A percentile compares a stretch with the other conserved stretches of the same genome.
Conservation (phyloP, 2,329 filamentous ascomycete genomes). For the Raffaelea albimanens region DNA sequence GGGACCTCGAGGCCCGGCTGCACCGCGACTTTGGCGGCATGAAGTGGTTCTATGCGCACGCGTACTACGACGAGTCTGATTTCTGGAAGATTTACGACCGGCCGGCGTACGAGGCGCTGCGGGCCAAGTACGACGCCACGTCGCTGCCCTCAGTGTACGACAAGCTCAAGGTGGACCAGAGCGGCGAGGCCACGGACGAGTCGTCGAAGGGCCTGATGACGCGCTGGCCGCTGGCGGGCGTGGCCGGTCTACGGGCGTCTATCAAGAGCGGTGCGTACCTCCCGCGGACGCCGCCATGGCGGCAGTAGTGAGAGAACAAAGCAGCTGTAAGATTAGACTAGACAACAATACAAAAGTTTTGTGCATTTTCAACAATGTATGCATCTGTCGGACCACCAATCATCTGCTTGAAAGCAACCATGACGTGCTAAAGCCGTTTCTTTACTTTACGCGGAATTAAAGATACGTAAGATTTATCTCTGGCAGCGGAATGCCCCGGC, state of each 20-base stretch:
- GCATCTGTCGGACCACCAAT: too few relatives aligned
- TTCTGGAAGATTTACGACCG: constrained; percentile 59
- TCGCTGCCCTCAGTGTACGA: constrained; percentile 60
- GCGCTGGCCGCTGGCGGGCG: constrained; percentile 46
- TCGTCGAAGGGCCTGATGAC: constrained; percentile 18
- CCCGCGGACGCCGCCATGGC: constrained; percentile 25
- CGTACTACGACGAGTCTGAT: constrained; percentile 66
- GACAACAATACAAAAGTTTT: too few relatives aligned
- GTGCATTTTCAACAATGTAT: too few relatives aligned
- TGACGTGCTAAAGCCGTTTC: too few relatives aligned
- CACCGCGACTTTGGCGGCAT: constrained; percentile 56
- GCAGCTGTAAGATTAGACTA: too few relatives aligned
- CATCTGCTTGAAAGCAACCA: too few relatives aligned
- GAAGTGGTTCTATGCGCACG: constrained; percentile 84
- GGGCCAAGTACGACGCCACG: constrained; percentile 52
- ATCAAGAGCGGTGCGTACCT: constrained; percentile 48
- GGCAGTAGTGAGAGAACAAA: too few relatives aligned
- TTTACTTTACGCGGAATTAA: too few relatives aligned
- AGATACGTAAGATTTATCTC: too few relatives aligned
- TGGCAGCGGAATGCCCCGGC: too few relatives aligned
- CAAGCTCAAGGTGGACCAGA: constrained; percentile 42
- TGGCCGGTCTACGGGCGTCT: constrained; percentile 50
- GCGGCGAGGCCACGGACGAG: background rate
- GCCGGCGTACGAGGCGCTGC: constrained; percentile 45
- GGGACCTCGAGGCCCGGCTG: constrained; percentile 61